Percentiles rank a stretch among this genome's conserved stretches.
Conservation (phyloP, 805 yeast species). For the Barnettozyma californica region DNA sequence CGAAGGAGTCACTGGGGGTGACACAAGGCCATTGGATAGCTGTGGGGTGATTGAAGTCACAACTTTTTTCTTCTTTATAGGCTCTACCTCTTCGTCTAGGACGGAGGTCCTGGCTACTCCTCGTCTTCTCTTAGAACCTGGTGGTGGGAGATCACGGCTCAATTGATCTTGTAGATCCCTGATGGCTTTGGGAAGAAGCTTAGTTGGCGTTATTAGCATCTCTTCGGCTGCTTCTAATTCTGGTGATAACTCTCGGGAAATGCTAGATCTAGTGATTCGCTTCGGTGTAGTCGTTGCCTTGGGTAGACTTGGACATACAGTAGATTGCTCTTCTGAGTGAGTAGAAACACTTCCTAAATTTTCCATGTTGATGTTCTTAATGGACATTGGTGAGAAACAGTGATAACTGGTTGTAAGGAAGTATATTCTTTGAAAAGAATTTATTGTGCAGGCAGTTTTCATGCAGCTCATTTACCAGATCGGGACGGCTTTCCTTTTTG, state of each 20-base stretch:
- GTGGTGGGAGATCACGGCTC: neutral
- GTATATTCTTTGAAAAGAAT: neutral
- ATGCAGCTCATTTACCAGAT: neutral
- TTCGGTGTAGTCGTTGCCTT: neutral
- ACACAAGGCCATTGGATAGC: constrained; percentile 2
- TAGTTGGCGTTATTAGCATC: neutral
- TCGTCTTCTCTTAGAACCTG: neutral
- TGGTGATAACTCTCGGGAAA: neutral
- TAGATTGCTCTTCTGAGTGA: neutral
- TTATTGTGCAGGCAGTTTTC: neutral
- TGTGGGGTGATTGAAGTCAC: neutral
- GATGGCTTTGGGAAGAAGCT: constrained; percentile 6
- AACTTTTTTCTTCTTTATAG: constrained; percentile 5
- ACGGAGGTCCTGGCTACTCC: neutral
- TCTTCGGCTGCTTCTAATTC: neutral
- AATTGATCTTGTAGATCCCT: constrained; percentile 9
- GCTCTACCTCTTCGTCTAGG: neutral
- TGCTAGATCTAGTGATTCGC: neutral
- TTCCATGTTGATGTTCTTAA: neutral
- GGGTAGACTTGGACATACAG: neutral
- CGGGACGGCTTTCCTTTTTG: neutral
- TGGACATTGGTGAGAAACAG: neutral
- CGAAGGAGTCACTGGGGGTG: constrained; percentile 13
- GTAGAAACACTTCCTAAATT: neutral
- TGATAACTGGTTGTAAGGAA: neutral